Evolutionary conservation across 306 rosid species (phyloP).

Genomic region (Quercus cerris): DNA sequence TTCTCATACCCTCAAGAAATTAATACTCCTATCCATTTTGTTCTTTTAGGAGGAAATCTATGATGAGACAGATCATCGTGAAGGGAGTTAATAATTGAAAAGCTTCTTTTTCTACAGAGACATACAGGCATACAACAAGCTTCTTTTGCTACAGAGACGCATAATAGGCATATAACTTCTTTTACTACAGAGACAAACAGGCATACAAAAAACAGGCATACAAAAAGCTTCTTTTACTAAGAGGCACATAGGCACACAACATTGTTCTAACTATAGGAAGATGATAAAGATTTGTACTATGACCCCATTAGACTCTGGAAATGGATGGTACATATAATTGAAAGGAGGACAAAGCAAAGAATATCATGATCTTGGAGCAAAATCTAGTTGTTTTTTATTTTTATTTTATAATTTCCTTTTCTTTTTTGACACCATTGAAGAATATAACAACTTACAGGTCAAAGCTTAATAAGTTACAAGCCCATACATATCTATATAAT

Average conservation of each 20-base stretch:
- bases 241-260: background rate
- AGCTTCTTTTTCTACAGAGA: background rate
- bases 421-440: no score
- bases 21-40: background rate
- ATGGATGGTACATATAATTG: background rate
- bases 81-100: background rate
- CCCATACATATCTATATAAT: no score
- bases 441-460: no score
- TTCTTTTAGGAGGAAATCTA: slow-evolving; percentile 88
- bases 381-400: no score
- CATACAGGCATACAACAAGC: background rate
- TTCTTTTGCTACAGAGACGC: no score
- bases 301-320: background rate
- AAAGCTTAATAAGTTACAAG: no score
- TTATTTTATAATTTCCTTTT: no score
- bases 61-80: slow-evolving; percentile 85
- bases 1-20: background rate
- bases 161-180: background rate
- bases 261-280: background rate
- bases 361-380: no score
- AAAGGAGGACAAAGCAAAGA: background rate
- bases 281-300: background rate
- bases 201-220: background rate
- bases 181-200: background rate
- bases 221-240: background rate